phyloP scores from a whole-genome alignment of 208 protist genomes.

The Trypanosoma conorhini region DNA sequence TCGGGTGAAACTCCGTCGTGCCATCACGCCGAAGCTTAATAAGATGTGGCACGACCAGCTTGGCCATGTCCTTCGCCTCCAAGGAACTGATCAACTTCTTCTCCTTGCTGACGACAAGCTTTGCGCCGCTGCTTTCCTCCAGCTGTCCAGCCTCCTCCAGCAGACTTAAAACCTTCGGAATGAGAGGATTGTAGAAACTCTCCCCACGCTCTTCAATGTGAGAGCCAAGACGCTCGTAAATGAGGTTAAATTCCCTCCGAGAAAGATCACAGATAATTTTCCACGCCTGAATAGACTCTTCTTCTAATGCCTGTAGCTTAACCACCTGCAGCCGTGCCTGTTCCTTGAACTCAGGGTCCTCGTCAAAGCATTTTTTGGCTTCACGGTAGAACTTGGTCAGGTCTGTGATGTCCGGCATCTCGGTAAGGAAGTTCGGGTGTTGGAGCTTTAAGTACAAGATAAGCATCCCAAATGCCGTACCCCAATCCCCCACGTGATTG shows the following conservation, averaged over 20 bases:
- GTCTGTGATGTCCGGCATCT: constrained; percentile 92
- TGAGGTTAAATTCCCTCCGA: constrained; percentile 91
- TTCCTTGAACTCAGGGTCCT: constrained; percentile 94
- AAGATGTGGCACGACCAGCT: constrained; percentile 78
- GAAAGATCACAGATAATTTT: constrained; percentile 94
- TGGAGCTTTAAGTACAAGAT: constrained; percentile 96
- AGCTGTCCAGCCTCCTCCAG: constrained; percentile 81
- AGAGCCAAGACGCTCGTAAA: constrained; percentile 92
- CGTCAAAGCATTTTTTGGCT: constrained; percentile 95
- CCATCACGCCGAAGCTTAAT: constrained; percentile 53
- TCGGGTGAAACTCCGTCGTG: constrained; percentile 57
- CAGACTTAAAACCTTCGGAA: constrained; percentile 81
- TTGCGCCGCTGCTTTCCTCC: constrained; percentile 86
- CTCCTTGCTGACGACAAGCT: constrained; percentile 81
- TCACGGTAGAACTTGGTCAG: constrained; percentile 95
- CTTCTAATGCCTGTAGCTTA: constrained; percentile 85
- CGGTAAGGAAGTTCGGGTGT: constrained; percentile 88
- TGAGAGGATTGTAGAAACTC: constrained; percentile 96
- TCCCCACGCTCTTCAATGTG: constrained; percentile 93
- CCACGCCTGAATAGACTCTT: constrained; percentile 85
- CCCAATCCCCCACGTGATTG: constrained; percentile 99
- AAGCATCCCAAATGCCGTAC: constrained; percentile 99
- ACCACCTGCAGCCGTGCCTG: constrained; percentile 90
- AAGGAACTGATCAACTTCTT: constrained; percentile 57
- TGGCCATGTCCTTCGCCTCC: constrained; percentile 81